Percentiles rank a stretch among this genome's conserved stretches.
These are phyloP conservation scores for Pisolithus sp. DNA, from an alignment of 768 basidiomycete genomes.

Conservation along the genomic window DNA sequence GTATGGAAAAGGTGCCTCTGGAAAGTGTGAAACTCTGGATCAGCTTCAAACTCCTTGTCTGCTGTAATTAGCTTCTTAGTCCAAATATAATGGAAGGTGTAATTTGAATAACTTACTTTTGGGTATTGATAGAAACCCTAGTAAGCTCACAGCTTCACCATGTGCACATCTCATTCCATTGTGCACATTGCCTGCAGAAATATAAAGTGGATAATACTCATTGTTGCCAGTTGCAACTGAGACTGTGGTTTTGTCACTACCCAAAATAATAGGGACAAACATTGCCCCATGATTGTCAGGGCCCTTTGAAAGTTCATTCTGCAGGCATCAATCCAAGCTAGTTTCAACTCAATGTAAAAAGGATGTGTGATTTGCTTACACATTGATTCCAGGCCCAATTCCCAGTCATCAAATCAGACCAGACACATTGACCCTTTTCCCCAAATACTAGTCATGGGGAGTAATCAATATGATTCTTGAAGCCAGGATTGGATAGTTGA, in stretches of 20 bases:
- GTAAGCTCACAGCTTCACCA: conserved; percentile 1
- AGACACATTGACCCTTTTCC: background rate
- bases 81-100: too few species aligned
- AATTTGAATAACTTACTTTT: conserved; percentile 4
- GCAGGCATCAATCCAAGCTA: too few species aligned
- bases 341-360: too few species aligned
- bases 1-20: conserved; percentile 24
- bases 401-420: background rate
- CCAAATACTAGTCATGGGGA: background rate
- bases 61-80: too few species aligned
- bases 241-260: conserved; percentile 21
- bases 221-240: conserved; percentile 18
- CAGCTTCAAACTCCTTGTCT: conserved; percentile 6
- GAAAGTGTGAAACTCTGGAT: conserved; percentile 22
- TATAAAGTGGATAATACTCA: conserved; percentile 18
- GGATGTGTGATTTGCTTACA: conserved; percentile 9
- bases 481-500: background rate
- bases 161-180: conserved; percentile 10
- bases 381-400: background rate
- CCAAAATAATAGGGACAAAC: conserved; percentile 15
- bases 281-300: conserved; percentile 9
- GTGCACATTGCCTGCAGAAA: conserved; percentile 12
- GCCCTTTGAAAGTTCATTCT: conserved; percentile 2
- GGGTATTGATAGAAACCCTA: conserved; percentile 13
- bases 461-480: background rate